Conservation (phyloP, 805 yeast species). For the Candida montana region DNA sequence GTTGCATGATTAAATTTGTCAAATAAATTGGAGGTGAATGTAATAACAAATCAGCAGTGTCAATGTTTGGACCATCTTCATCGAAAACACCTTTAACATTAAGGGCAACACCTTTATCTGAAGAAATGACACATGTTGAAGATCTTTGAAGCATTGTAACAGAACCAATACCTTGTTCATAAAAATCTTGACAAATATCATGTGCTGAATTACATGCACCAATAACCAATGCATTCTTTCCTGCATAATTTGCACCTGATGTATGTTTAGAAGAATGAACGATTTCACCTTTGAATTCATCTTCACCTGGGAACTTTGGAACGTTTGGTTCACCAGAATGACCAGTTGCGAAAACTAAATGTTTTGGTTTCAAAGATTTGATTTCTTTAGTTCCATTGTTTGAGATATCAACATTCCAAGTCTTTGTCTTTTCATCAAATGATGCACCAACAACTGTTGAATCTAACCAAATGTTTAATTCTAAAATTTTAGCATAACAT, state of each 20-base stretch:
- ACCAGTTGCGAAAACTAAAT: conserved; percentile 40
- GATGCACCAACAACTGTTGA: conserved; percentile 28
- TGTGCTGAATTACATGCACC: conserved; percentile 44
- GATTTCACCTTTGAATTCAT: conserved; percentile 32
- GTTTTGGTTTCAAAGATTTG: conserved; percentile 28
- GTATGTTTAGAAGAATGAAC: conserved; percentile 39
- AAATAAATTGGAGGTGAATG: conserved; percentile 33
- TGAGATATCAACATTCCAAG: conserved; percentile 31
- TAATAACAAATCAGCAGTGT: conserved; percentile 34
- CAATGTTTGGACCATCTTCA: conserved; percentile 32
- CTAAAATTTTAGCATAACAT: conserved; percentile 35
- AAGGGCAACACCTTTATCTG: conserved; percentile 29
- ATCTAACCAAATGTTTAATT: conserved; percentile 33
- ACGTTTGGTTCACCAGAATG: conserved; percentile 41
- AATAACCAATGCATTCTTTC: conserved; percentile 38
- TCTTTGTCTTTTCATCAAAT: conserved; percentile 25
- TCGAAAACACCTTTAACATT: conserved; percentile 31
- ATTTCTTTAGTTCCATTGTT: conserved; percentile 26
- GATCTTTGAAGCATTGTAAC: conserved; percentile 43
- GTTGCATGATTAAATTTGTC: conserved; percentile 33
- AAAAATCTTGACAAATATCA: conserved; percentile 41
- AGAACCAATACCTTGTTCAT: conserved; percentile 35
- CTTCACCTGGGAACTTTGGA: conserved; percentile 35
- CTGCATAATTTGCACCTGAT: conserved; percentile 36
- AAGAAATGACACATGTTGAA: conserved; percentile 37